phyloP scores from a whole-genome alignment of 768 basidiomycete species.

The Myochromella boudieri region DNA sequence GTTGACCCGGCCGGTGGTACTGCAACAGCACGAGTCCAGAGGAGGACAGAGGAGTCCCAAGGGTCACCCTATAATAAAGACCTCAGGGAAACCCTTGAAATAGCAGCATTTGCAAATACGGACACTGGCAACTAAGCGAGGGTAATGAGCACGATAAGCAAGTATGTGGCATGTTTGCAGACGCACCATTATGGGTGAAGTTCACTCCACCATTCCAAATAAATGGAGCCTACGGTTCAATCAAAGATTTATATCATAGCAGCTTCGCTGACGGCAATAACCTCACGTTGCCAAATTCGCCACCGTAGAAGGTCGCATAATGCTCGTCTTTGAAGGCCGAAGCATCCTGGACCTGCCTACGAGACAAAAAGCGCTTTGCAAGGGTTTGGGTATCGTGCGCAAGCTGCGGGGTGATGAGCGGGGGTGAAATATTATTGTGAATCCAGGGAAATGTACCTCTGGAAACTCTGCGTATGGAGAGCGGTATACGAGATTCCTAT shows the following conservation, averaged over 20 bases:
- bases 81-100: slow-evolving; percentile 2
- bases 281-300: slow-evolving; percentile 10
- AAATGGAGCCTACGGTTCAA: neutral
- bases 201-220: slow-evolving; percentile 7
- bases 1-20: slow-evolving; percentile 24
- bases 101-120: slow-evolving; percentile 14
- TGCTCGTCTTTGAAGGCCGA: slow-evolving; percentile 11
- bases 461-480: slow-evolving; percentile 37
- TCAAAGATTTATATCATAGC: too few species aligned
- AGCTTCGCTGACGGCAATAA: neutral
- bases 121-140: slow-evolving; percentile 44
- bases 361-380: neutral
- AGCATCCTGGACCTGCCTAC: slow-evolving; percentile 10
- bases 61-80: slow-evolving; percentile 50
- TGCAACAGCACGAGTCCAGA: slow-evolving; percentile 59
- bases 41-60: slow-evolving; percentile 48
- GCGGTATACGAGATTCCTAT: slow-evolving; percentile 40
- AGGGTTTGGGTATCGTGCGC: slow-evolving; percentile 5
- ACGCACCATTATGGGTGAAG: slow-evolving; percentile 6
- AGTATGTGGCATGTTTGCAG: slow-evolving; percentile 37
- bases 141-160: neutral
- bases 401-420: slow-evolving; percentile 41
- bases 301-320: slow-evolving; percentile 10
- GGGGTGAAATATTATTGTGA: slow-evolving; percentile 43
- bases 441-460: slow-evolving; percentile 31